These are phyloP conservation scores for Globisporangium cylindrosporum DNA, from an alignment of 352 stramenopile genomes.

Conservation along the genomic window DNA sequence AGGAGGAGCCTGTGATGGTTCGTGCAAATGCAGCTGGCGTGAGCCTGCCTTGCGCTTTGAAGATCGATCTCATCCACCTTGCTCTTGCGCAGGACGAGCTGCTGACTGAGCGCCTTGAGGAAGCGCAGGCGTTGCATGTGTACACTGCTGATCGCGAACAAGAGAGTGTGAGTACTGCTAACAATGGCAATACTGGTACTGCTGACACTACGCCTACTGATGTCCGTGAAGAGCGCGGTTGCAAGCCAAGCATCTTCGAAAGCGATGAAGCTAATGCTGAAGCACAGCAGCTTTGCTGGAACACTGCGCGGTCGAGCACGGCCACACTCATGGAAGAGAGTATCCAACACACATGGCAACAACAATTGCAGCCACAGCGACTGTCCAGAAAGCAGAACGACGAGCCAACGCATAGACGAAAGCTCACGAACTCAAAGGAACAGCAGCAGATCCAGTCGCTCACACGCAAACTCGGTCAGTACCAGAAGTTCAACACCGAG, in stretches of 20 bases:
- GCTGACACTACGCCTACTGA: neutral
- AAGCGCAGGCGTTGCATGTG: neutral
- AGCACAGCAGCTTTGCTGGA: neutral
- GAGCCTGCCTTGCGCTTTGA: neutral
- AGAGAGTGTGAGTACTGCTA: neutral
- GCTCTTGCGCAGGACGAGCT: conserved; percentile 1
- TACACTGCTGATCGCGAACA: neutral
- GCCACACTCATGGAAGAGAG: neutral
- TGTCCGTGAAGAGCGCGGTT: neutral
- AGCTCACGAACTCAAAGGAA: conserved; percentile 7
- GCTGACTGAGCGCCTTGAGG: conserved; percentile 15
- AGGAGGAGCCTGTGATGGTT: conserved; percentile 12
- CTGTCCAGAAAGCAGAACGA: neutral
- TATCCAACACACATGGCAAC: neutral
- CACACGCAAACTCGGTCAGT: conserved; percentile 37
- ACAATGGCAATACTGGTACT: neutral
- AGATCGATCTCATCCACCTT: neutral
- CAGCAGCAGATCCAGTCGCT: conserved; percentile 24
- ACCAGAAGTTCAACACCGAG: conserved; percentile 44
- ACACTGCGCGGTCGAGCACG: neutral
- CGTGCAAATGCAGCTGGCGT: neutral
- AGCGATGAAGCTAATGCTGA: neutral
- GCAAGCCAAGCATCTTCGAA: neutral
- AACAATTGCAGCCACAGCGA: neutral
- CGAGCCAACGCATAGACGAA: conserved; percentile 5